Evolutionary conservation across 441 rosid genomes (phyloP).

Genomic region (Brassica hybrid): DNA sequence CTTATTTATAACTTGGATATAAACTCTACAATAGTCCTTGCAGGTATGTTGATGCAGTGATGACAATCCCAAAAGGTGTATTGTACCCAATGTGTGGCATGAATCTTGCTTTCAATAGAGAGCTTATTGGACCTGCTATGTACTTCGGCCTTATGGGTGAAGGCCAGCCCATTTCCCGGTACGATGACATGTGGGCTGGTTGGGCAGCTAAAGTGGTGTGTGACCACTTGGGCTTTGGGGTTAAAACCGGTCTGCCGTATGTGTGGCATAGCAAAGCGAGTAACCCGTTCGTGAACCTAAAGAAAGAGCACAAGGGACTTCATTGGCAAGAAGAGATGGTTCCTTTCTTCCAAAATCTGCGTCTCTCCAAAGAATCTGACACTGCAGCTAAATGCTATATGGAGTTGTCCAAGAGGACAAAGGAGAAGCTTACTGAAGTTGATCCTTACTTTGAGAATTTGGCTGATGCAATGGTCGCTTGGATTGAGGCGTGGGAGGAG

Average conservation of each 20-base stretch:
- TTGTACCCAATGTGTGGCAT: slow-evolving; percentile 47
- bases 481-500: slow-evolving; percentile 48
- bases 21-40: slow-evolving; percentile 29
- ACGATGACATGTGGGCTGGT: slow-evolving; percentile 50
- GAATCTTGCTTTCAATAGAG: slow-evolving; percentile 47
- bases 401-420: slow-evolving; percentile 34
- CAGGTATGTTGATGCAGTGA: slow-evolving; percentile 47
- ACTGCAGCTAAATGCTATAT: slow-evolving; percentile 42
- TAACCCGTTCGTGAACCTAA: slow-evolving; percentile 42
- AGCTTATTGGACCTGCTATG: slow-evolving; percentile 45
- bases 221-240: slow-evolving; percentile 43
- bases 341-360: slow-evolving; percentile 41
- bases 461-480: slow-evolving; percentile 43
- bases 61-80: slow-evolving; percentile 45
- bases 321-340: slow-evolving; percentile 48
- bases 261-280: slow-evolving; percentile 48
- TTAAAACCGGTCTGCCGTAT: slow-evolving; percentile 42
- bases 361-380: slow-evolving; percentile 39
- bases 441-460: slow-evolving; percentile 45
- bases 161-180: slow-evolving; percentile 44
- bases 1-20: neutral
- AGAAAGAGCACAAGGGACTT: slow-evolving; percentile 41
- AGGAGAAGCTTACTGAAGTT: slow-evolving; percentile 33
- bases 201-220: slow-evolving; percentile 48
- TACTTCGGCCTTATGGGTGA: slow-evolving; percentile 44